Percentiles rank a stretch among this genome's conserved stretches.
Evolutionary conservation across 441 rosid species (phyloP).

Genomic region (Theobroma grandiflorum): DNA sequence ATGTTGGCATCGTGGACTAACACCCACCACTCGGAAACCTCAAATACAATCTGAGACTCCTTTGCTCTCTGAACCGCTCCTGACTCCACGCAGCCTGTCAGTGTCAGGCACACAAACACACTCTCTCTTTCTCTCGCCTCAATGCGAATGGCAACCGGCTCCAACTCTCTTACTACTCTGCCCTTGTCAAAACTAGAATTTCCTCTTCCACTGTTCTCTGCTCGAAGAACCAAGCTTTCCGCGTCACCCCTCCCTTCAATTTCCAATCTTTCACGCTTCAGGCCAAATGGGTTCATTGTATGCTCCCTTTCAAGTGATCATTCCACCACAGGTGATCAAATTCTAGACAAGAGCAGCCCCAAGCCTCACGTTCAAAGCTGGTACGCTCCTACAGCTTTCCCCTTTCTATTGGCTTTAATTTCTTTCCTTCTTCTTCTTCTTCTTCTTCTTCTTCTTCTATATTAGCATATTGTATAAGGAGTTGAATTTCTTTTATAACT

Average conservation of each 20-base stretch:
- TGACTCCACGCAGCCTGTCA: background rate
- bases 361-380: conserved; percentile 51
- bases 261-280: conserved; percentile 30
- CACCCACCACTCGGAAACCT: background rate
- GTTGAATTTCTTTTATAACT: background rate
- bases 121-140: background rate
- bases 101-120: no score
- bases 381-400: conserved; percentile 31
- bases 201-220: conserved; percentile 23
- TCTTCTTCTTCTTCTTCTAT: background rate
- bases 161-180: conserved; percentile 36
- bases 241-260: conserved; percentile 22
- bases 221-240: conserved; percentile 16
- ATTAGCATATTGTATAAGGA: background rate
- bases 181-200: conserved; percentile 38
- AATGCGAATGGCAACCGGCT: conserved; percentile 41
- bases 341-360: conserved; percentile 21
- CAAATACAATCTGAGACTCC: background rate
- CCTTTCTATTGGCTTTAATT: background rate
- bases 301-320: conserved; percentile 35
- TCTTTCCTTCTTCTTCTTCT: background rate
- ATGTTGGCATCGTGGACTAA: conserved; percentile 7
- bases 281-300: conserved; percentile 30
- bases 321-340: conserved; percentile 24
- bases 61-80: background rate